These are phyloP conservation scores for Xylaria hypoxylon DNA, from an alignment of 2,329 filamentous ascomycete genomes.

Conservation along the genomic window DNA sequence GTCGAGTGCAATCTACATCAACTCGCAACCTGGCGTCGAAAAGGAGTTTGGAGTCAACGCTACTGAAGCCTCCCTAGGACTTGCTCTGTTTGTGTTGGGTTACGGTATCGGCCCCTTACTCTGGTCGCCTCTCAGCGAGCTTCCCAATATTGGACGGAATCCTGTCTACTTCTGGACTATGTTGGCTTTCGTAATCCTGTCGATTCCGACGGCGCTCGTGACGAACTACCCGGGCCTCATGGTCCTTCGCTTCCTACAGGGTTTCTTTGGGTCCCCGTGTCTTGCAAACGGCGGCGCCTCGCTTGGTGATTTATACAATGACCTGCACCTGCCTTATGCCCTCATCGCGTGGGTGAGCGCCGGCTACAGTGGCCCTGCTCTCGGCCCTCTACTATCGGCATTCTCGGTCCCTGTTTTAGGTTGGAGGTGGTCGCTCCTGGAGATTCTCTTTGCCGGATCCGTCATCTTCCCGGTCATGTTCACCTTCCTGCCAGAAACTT, in stretches of 20 bases:
- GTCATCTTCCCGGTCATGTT: constrained; percentile 56
- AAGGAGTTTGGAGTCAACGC: constrained; percentile 63
- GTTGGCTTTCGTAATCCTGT: constrained; percentile 74
- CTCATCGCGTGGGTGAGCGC: constrained; percentile 70
- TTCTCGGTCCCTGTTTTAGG: constrained; percentile 24
- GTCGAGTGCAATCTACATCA: constrained; percentile 64
- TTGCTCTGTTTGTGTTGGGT: constrained; percentile 67
- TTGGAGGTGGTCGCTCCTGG: constrained; percentile 76
- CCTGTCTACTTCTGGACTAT: constrained; percentile 76
- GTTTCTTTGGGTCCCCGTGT: constrained; percentile 74
- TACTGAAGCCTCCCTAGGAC: constrained; percentile 55
- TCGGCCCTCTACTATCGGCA: constrained; percentile 68
- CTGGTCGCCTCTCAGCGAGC: constrained; percentile 74
- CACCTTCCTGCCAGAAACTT: constrained; percentile 73
- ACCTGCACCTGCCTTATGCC: constrained; percentile 67
- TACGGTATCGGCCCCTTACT: constrained; percentile 73
- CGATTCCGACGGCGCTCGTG: constrained; percentile 72
- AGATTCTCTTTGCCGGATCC: constrained; percentile 55
- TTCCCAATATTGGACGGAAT: constrained; percentile 74
- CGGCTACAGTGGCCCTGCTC: constrained; percentile 54
- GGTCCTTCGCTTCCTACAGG: constrained; percentile 72
- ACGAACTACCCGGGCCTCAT: constrained; percentile 73
- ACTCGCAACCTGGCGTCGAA: constrained; percentile 60
- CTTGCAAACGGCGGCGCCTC: constrained; percentile 69
- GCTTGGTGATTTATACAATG: constrained; percentile 65